Conservation (phyloP, 192 early-diverging fungal species). For the Ambispora gerdemannii region DNA sequence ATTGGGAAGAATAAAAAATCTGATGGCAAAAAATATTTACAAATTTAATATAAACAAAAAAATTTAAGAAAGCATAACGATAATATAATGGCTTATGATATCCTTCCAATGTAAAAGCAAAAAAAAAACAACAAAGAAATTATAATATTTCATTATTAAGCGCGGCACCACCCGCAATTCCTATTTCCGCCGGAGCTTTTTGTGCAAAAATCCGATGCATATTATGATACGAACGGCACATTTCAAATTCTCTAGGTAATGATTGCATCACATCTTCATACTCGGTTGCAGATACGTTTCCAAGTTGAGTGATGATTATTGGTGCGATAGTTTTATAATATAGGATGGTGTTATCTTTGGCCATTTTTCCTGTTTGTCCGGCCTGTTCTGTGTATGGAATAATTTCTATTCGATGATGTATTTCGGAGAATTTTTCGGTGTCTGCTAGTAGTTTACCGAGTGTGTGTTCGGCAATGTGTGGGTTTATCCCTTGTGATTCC, state of each 20-base stretch:
- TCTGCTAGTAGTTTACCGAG: background rate
- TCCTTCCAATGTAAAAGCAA: too few relatives aligned
- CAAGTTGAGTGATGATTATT: background rate
- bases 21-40: too few relatives aligned
- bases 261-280: background rate
- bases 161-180: too few relatives aligned
- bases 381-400: background rate
- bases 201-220: background rate
- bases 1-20: too few relatives aligned
- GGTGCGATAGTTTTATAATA: background rate
- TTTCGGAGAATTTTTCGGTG: background rate
- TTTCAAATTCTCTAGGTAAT: background rate
- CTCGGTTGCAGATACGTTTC: background rate
- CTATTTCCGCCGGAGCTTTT: background rate
- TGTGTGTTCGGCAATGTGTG: background rate
- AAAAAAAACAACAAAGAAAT: too few relatives aligned
- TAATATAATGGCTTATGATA: too few relatives aligned
- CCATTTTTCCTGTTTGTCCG: background rate
- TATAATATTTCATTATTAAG: too few relatives aligned
- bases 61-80: too few relatives aligned
- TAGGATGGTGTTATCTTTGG: background rate
- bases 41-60: too few relatives aligned
- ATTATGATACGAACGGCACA: background rate
- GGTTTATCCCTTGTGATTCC: background rate
- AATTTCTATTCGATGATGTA: background rate